phyloP scores from a whole-genome alignment of 2,329 filamentous ascomycete genomes.

The Clonostachys byssicola region DNA sequence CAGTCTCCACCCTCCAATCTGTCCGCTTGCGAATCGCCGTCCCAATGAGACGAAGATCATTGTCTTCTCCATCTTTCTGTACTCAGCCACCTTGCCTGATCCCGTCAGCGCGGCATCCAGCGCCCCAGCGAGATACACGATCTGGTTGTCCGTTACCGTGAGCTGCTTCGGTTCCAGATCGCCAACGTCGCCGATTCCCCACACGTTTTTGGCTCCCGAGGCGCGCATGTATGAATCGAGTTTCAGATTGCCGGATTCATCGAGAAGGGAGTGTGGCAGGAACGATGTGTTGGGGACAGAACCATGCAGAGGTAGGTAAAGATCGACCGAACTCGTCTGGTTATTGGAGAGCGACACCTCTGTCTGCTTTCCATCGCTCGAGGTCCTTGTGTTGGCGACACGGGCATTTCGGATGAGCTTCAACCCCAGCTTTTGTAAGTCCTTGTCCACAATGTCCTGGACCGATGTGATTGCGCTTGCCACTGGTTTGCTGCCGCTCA shows the following conservation, averaged over 20 bases:
- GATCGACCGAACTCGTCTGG: constrained; percentile 18
- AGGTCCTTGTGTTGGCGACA: constrained; percentile 17
- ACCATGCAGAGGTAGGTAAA: constrained; percentile 41
- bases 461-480: constrained; percentile 17
- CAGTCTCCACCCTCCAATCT: constrained; percentile 24
- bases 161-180: constrained; percentile 31
- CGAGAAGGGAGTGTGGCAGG: constrained; percentile 23
- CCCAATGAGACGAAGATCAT: constrained; percentile 23
- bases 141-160: constrained; percentile 22
- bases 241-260: constrained; percentile 20
- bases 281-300: constrained; percentile 35
- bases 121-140: constrained; percentile 21
- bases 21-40: constrained; percentile 18
- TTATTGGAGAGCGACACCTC: constrained; percentile 21
- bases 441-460: constrained; percentile 15
- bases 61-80: constrained; percentile 13
- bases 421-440: constrained; percentile 16
- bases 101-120: constrained; percentile 16
- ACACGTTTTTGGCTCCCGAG: constrained; percentile 26
- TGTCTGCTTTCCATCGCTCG: constrained; percentile 7
- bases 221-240: constrained; percentile 26
- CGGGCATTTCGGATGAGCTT: constrained; percentile 21
- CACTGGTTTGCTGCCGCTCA: constrained; percentile 12
- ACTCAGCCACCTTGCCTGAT: constrained; percentile 3
- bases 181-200: constrained; percentile 35